Percentiles rank a stretch among this genome's conserved stretches.
Conservation (phyloP, 176 grass and related monocot species). For the Oryza australiensis region DNA sequence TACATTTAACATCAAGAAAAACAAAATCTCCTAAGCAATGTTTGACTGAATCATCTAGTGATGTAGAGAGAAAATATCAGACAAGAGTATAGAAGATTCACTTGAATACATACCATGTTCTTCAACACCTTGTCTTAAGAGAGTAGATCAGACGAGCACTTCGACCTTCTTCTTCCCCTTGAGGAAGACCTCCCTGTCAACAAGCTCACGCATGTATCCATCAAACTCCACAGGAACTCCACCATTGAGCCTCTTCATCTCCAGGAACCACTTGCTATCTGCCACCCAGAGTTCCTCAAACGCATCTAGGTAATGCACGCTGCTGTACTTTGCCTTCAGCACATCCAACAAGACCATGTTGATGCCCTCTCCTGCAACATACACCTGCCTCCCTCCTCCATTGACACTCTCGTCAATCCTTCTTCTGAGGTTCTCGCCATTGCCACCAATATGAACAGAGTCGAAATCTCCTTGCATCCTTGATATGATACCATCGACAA, state of each 20-base stretch:
- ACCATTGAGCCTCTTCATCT: slow-evolving; percentile 72
- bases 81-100: background rate
- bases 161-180: slow-evolving; percentile 53
- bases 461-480: slow-evolving; percentile 65
- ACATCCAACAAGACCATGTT: slow-evolving; percentile 41
- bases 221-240: slow-evolving; percentile 78
- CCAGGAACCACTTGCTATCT: slow-evolving; percentile 70
- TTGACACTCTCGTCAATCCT: slow-evolving; percentile 45
- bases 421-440: slow-evolving; percentile 14
- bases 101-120: background rate
- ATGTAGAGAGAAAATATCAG: background rate
- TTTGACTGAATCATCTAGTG: background rate
- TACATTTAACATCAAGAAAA: background rate
- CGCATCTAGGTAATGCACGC: slow-evolving; percentile 56
- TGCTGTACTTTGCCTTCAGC: slow-evolving; percentile 43
- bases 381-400: slow-evolving; percentile 53
- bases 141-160: slow-evolving; percentile 40
- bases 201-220: slow-evolving; percentile 68
- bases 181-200: slow-evolving; percentile 69
- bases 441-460: slow-evolving; percentile 47
- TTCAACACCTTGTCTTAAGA: background rate
- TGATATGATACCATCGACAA: slow-evolving; percentile 53
- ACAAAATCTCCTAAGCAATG: background rate
- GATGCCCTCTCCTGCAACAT: slow-evolving; percentile 50
- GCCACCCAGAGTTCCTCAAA: slow-evolving; percentile 65